These are phyloP conservation scores for Daldinia concentrica DNA, from an alignment of 495 filamentous ascomycete genomes.

Conservation along the genomic window DNA sequence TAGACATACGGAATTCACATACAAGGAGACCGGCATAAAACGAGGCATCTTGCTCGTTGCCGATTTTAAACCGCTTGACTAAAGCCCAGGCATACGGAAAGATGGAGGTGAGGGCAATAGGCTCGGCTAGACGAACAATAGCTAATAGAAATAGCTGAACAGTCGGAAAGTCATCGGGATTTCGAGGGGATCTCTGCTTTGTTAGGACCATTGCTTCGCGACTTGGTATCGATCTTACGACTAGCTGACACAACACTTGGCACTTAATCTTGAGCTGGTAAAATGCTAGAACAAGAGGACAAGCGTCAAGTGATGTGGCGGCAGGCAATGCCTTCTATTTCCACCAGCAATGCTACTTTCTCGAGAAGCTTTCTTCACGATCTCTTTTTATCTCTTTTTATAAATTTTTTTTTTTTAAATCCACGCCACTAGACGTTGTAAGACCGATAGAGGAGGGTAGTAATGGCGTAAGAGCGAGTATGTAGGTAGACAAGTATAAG, in stretches of 20 bases:
- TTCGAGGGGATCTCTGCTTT: conserved; percentile 55
- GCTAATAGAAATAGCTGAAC: conserved; percentile 76
- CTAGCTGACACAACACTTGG: conserved; percentile 43
- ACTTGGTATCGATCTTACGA: conserved; percentile 48
- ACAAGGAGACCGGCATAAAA: conserved; percentile 83
- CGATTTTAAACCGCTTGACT: conserved; percentile 76
- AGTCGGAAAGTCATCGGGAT: conserved; percentile 74
- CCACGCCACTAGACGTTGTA: conserved; percentile 31
- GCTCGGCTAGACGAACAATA: conserved; percentile 79
- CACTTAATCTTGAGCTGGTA: conserved; percentile 28
- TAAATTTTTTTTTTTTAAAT: not conserved
- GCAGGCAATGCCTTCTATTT: conserved; percentile 32
- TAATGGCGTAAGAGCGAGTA: not conserved
- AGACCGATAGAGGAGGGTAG: conserved; percentile 16
- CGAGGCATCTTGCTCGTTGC: conserved; percentile 73
- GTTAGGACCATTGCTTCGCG: conserved; percentile 56
- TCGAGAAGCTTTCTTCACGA: conserved; percentile 21
- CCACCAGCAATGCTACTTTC: conserved; percentile 6
- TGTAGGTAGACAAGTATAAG: too few species aligned
- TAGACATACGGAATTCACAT: conserved; percentile 18
- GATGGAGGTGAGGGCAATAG: conserved; percentile 87
- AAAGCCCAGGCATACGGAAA: conserved; percentile 89
- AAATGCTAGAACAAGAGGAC: conserved; percentile 28
- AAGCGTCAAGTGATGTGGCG: conserved; percentile 35
- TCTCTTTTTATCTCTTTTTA: conserved; percentile 7